Evolutionary conservation across 1,284 basidiomycete species (phyloP).

Genomic region (Rhodotorula sp.): DNA sequence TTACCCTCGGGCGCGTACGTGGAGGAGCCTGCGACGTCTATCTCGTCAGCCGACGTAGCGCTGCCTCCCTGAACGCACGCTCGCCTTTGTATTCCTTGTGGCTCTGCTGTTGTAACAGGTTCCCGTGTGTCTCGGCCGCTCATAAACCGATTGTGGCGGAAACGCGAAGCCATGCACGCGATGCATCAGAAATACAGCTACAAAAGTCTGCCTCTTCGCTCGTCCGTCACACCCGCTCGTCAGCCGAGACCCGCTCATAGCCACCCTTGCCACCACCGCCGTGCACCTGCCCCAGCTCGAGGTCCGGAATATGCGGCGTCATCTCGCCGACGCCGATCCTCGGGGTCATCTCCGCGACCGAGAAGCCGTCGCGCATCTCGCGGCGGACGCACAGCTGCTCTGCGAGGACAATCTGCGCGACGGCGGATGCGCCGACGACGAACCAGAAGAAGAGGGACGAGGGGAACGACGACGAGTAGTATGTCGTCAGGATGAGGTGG

Average conservation of each 20-base stretch:
- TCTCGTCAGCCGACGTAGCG: too few species aligned
- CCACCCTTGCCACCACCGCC: background rate
- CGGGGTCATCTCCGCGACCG: slow-evolving; percentile 24
- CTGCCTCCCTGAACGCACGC: too few species aligned
- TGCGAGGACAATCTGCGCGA: slow-evolving; percentile 73
- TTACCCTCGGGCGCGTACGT: too few species aligned
- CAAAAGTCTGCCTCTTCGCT: background rate
- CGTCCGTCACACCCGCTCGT: background rate
- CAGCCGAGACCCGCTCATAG: slow-evolving; percentile 7
- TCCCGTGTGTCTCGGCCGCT: too few species aligned
- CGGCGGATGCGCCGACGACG: slow-evolving; percentile 69
- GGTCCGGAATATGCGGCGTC: background rate
- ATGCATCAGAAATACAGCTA: background rate
- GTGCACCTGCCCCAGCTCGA: slow-evolving; percentile 4
- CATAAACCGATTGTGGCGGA: too few species aligned
- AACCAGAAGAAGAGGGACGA: slow-evolving; percentile 88
- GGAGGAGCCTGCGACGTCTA: too few species aligned
- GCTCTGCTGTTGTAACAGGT: too few species aligned
- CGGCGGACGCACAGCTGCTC: slow-evolving; percentile 87
- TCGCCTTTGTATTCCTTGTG: too few species aligned
- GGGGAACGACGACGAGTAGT: slow-evolving; percentile 83
- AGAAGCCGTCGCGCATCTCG: slow-evolving; percentile 84
- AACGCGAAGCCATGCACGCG: background rate
- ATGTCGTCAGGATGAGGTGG: slow-evolving; percentile 87
- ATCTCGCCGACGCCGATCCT: slow-evolving; percentile 12